These are phyloP conservation scores for Elymus sibiricus DNA, from an alignment of 176 grass and related monocot genomes.

Conservation along the genomic window DNA sequence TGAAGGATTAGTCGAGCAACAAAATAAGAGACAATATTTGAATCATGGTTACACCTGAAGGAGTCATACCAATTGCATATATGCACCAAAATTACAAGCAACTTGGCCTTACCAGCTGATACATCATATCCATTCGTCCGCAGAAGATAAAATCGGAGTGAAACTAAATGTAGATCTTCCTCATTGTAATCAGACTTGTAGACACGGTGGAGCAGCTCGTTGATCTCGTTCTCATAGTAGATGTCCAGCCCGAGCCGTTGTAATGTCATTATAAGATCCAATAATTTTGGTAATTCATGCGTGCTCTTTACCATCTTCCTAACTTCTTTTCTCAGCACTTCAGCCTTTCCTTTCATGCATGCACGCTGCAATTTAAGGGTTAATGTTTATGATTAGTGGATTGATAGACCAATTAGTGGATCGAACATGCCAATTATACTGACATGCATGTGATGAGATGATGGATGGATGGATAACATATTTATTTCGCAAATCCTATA, in stretches of 20 bases:
- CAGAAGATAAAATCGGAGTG: constrained; percentile 42
- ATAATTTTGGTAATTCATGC: background rate
- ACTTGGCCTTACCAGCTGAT: constrained; percentile 13
- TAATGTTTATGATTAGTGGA: background rate
- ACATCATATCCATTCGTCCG: constrained; percentile 23
- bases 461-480: background rate
- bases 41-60: background rate
- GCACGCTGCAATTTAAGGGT: background rate
- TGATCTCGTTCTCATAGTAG: constrained; percentile 28
- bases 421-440: background rate
- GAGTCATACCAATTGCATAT: background rate
- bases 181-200: background rate
- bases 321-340: constrained; percentile 18
- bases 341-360: background rate
- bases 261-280: constrained; percentile 27
- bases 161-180: constrained; percentile 21
- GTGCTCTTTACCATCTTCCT: background rate
- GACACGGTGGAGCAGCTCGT: background rate
- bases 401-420: background rate
- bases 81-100: background rate
- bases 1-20: background rate
- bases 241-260: constrained; percentile 33
- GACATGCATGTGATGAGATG: background rate
- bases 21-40: background rate
- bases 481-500: too few species aligned